phyloP scores from a whole-genome alignment of 305 asterid species.

The Fraxinus nigra region DNA sequence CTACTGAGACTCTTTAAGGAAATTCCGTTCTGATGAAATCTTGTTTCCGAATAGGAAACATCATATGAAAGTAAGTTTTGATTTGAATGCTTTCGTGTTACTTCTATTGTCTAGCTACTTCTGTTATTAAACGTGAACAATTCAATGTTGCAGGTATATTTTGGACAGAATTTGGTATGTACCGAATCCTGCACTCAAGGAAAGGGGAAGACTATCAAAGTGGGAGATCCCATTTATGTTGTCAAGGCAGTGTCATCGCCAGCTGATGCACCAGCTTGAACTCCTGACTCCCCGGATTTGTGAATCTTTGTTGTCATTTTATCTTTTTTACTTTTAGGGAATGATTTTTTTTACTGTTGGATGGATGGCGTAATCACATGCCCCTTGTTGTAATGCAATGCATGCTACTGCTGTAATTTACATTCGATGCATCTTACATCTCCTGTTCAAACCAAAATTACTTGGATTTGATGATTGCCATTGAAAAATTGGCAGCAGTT shows the following conservation, averaged over 20 bases:
- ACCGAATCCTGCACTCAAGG: slow-evolving; percentile 29
- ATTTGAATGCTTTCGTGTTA: neutral
- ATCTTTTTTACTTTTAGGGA: neutral
- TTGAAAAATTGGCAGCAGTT: no score
- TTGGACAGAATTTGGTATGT: slow-evolving; percentile 60
- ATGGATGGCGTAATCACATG: neutral
- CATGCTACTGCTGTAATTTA: neutral
- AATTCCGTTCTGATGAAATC: slow-evolving; percentile 47
- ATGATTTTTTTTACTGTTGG: neutral
- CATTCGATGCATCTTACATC: neutral
- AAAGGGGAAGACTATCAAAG: slow-evolving; percentile 35
- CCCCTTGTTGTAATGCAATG: neutral
- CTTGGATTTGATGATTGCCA: no score
- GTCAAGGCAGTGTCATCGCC: slow-evolving; percentile 41
- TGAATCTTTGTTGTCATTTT: neutral
- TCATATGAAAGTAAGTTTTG: slow-evolving; percentile 40
- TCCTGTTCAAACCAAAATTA: no score
- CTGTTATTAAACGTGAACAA: neutral
- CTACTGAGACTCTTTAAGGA: slow-evolving; percentile 43
- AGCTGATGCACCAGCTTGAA: slow-evolving; percentile 45
- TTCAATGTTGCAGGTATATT: slow-evolving; percentile 43
- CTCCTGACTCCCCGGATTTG: neutral
- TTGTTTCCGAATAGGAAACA: slow-evolving; percentile 45
- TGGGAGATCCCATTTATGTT: slow-evolving; percentile 56
- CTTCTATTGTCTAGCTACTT: neutral